Percentiles rank a stretch among this genome's conserved stretches.
These are phyloP conservation scores for Backusella luteola DNA, from an alignment of 192 early-diverging fungal genomes.

Conservation along the genomic window DNA sequence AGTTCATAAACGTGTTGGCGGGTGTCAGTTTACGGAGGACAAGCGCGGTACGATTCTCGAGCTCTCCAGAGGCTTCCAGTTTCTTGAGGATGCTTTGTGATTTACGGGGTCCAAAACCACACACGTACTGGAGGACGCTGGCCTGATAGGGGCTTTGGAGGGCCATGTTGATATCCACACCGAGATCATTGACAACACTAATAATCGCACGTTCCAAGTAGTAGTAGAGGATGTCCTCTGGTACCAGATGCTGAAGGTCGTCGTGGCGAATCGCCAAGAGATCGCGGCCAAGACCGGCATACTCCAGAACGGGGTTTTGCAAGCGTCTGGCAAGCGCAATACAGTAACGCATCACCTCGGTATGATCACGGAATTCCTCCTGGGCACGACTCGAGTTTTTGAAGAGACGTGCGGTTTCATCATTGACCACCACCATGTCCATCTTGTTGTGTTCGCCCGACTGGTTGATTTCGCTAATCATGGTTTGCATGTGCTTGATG, in stretches of 20 bases:
- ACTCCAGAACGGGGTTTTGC: conserved; percentile 82
- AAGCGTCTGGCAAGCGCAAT: conserved; percentile 79
- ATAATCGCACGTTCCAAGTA: conserved; percentile 84
- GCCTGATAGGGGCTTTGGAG: conserved; percentile 64
- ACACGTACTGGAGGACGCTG: conserved; percentile 81
- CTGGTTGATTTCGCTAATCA: conserved; percentile 51
- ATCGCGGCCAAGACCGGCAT: conserved; percentile 69
- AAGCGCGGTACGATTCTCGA: conserved; percentile 72
- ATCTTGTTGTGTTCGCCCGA: conserved; percentile 17
- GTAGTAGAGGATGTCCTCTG: conserved; percentile 62
- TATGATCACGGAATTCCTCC: conserved; percentile 67
- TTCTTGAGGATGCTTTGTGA: conserved; percentile 72
- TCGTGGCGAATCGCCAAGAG: conserved; percentile 72
- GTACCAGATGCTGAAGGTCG: conserved; percentile 67
- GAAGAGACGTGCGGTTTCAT: conserved; percentile 86
- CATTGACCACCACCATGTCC: conserved; percentile 77
- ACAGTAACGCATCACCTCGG: conserved; percentile 80
- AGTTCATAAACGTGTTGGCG: conserved; percentile 87
- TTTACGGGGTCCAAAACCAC: conserved; percentile 93
- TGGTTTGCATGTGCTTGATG: conserved; percentile 61
- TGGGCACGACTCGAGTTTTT: conserved; percentile 74
- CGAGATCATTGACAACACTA: conserved; percentile 78
- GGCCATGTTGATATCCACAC: conserved; percentile 89
- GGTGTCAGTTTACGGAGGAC: conserved; percentile 64
- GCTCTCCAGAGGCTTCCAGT: conserved; percentile 46